Base-by-base conservation (phyloP, 2,329 filamentous ascomycete species). In the Fusarium buharicum region DNA sequence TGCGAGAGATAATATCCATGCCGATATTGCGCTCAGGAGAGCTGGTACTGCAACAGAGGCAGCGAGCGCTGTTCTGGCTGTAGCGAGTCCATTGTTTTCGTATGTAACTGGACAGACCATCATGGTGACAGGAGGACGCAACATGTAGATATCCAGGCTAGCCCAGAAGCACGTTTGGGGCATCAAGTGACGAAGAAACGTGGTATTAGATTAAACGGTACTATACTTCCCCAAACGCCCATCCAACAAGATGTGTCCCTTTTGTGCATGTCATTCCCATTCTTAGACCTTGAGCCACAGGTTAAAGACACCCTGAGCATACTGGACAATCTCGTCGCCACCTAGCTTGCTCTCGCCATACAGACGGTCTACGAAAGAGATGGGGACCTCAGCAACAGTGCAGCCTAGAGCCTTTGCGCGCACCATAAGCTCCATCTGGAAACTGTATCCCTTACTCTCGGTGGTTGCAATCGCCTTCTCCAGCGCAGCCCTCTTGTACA, bases 381-480 rank as follows among this genome's bases (percentile, higher is more conserved):
- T 99, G 12, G 95, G 95, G 59, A 97, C 94, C 83, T 99, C 95
- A 14, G 91, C 92, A 28, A 99, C 94, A 33, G 89, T 91, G 81
- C 87, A 96, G 1, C 95, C 94, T 91, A 97, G 93, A 14, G 90
- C 91, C 86, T 97, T 97, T 30, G 95, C 95, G 61, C 93, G 85
- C 9, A 98, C 94, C 89, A 97, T 98, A 88, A 99, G 90, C 84
- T 97, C 94, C 95, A 99, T 99, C 86, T 99, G 95, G 84, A 99
- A 99, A 36, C 91, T 94, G 77, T 98, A 99, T 3, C 95, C 95
- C 81, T 98, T 97, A 75, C 92, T 95, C 83, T 97, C 90, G 9
- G 93, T 97, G 78, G 86, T 92, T 73, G 84, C 82, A 71, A 99
- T 97, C 55, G 96, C 92, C 82, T 92, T 93, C 77, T 96, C 86